phyloP scores from a whole-genome alignment of 345 rosid genomes.

The Corchorus capsularis region DNA sequence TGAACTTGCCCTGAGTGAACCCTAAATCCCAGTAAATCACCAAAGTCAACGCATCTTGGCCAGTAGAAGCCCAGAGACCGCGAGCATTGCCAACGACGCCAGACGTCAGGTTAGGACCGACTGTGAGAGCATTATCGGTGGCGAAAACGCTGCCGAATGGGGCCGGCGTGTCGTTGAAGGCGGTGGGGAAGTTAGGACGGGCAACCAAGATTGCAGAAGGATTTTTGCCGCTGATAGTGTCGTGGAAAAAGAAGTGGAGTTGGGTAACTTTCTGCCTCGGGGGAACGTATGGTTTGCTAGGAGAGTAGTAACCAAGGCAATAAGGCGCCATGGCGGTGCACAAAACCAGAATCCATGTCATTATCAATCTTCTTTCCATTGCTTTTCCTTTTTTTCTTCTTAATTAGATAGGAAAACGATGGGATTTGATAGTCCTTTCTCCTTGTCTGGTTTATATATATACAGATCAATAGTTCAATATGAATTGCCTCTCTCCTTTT shows the following conservation, averaged over 20 bases:
- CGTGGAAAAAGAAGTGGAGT: constrained; percentile 8
- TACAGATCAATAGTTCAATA: not conserved
- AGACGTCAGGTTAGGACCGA: constrained; percentile 27
- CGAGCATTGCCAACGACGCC: constrained; percentile 28
- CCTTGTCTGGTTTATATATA: not conserved
- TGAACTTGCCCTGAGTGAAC: constrained; percentile 25
- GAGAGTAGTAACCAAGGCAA: constrained; percentile 3
- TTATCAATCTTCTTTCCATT: not conserved
- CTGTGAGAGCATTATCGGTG: constrained; percentile 29
- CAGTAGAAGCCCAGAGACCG: constrained; percentile 27
- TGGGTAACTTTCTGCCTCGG: constrained; percentile 16
- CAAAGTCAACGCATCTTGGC: constrained; percentile 5
- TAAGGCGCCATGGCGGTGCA: not conserved
- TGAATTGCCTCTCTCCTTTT: not conserved
- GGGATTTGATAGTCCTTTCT: not conserved
- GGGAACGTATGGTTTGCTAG: not conserved
- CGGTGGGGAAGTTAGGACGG: not conserved
- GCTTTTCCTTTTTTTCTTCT: too few relatives aligned
- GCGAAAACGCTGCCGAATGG: constrained; percentile 26
- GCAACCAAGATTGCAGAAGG: not conserved
- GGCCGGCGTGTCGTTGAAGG: not conserved
- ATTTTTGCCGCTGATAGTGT: not conserved
- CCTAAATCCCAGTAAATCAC: constrained; percentile 29
- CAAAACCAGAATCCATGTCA: constrained; percentile 10
- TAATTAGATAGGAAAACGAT: not conserved